Evolutionary conservation across 495 filamentous ascomycete species (phyloP).

Genomic region (Podospora pseudopauciseta): DNA sequence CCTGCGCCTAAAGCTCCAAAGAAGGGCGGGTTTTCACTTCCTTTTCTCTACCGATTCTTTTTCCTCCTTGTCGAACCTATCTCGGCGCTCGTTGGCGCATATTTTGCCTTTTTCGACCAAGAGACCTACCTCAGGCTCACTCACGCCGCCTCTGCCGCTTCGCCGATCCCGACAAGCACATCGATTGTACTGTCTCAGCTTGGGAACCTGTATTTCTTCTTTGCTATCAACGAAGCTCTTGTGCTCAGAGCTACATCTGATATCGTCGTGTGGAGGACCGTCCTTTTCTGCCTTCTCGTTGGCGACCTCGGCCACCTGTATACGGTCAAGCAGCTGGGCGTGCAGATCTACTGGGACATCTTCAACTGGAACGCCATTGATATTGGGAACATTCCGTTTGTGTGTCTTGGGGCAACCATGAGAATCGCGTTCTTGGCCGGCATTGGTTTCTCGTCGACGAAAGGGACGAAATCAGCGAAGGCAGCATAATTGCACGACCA

Average conservation of each 20-base stretch:
- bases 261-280: conserved; percentile 58
- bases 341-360: conserved; percentile 53
- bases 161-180: conserved; percentile 39
- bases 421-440: conserved; percentile 54
- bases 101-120: conserved; percentile 55
- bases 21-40: conserved; percentile 32
- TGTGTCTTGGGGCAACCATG: conserved; percentile 56
- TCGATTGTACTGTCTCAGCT: conserved; percentile 59
- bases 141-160: conserved; percentile 44
- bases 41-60: conserved; percentile 54
- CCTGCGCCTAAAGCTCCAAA: neutral
- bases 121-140: conserved; percentile 59
- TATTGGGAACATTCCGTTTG: conserved; percentile 61
- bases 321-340: conserved; percentile 49
- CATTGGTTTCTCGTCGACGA: conserved; percentile 40
- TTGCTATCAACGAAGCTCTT: conserved; percentile 66
- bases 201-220: conserved; percentile 61
- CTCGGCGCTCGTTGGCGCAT: conserved; percentile 62
- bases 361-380: conserved; percentile 61
- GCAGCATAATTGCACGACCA: conserved; percentile 17
- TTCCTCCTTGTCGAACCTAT: conserved; percentile 67
- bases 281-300: conserved; percentile 58
- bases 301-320: conserved; percentile 68
- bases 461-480: conserved; percentile 20
- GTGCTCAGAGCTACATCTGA: conserved; percentile 61